A percentile compares a stretch with the other conserved stretches of the same genome.
Evolutionary conservation across 768 basidiomycete species (phyloP).

Genomic region (Wakefieldia striispora): DNA sequence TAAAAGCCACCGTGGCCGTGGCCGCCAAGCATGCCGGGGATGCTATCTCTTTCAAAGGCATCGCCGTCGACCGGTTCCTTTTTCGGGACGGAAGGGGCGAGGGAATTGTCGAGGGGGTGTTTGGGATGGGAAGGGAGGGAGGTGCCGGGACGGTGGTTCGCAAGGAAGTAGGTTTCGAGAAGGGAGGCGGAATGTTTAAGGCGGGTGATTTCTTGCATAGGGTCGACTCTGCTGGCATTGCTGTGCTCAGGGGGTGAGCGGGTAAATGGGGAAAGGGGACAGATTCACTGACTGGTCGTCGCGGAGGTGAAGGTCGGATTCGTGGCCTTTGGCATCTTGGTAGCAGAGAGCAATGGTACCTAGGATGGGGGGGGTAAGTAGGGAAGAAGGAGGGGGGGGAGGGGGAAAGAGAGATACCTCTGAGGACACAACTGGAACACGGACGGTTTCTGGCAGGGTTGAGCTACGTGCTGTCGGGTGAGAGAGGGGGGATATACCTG

Average conservation of each 20-base stretch:
- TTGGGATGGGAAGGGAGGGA: slow-evolving; percentile 28
- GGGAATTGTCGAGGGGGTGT: slow-evolving; percentile 20
- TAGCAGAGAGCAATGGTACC: slow-evolving; percentile 82
- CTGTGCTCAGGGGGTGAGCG: slow-evolving; percentile 32
- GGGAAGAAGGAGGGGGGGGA: slow-evolving; percentile 4
- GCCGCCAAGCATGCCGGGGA: slow-evolving; percentile 66
- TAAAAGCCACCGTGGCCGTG: slow-evolving; percentile 69
- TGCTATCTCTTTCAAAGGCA: slow-evolving; percentile 42
- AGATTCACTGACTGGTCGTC: slow-evolving; percentile 42
- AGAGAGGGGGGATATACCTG: slow-evolving; percentile 45
- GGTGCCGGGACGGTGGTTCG: slow-evolving; percentile 27
- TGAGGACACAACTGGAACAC: slow-evolving; percentile 83
- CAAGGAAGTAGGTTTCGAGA: slow-evolving; percentile 35
- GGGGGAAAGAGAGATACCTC: slow-evolving; percentile 47
- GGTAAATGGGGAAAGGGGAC: slow-evolving; percentile 28
- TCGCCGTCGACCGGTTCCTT: slow-evolving; percentile 53
- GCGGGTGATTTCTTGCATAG: slow-evolving; percentile 39
- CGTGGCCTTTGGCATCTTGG: slow-evolving; percentile 68
- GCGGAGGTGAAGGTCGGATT: slow-evolving; percentile 51
- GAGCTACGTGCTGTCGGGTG: not conserved
- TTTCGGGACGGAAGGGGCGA: slow-evolving; percentile 42
- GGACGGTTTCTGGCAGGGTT: slow-evolving; percentile 63
- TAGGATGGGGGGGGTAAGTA: slow-evolving; percentile 31
- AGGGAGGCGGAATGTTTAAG: slow-evolving; percentile 42
- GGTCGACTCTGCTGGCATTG: slow-evolving; percentile 36